Conservation (phyloP, 805 yeast genomes). For the Nakazawaea sp. region DNA sequence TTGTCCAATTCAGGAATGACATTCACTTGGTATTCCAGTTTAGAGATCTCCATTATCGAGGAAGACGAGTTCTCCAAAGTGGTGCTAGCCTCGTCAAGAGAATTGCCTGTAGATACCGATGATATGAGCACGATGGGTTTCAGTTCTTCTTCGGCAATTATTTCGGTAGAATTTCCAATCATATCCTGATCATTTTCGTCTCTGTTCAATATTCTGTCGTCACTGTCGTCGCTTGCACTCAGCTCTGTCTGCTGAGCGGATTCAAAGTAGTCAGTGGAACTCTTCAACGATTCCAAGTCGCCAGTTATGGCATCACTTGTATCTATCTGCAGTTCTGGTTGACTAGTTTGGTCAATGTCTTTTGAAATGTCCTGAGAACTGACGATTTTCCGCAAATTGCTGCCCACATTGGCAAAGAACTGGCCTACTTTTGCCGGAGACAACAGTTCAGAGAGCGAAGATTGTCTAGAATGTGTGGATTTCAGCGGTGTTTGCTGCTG, state of each 20-base stretch:
- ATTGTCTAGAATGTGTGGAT: conserved; percentile 4
- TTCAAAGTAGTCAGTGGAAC: neutral
- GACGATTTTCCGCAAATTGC: neutral
- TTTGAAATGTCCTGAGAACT: neutral
- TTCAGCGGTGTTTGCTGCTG: too few relatives aligned
- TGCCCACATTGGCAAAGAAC: neutral
- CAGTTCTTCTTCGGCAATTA: conserved; percentile 26
- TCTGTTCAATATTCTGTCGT: neutral
- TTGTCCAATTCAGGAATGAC: conserved; percentile 35
- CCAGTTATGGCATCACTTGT: neutral
- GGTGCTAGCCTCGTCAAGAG: conserved; percentile 10
- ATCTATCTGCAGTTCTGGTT: neutral
- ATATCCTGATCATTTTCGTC: conserved; percentile 10
- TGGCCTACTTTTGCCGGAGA: neutral
- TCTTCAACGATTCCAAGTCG: neutral
- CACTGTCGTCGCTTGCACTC: neutral
- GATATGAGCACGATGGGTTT: neutral
- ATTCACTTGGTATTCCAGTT: conserved; percentile 10
- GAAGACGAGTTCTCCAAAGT: conserved; percentile 7
- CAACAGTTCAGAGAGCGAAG: neutral
- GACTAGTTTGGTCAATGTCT: neutral
- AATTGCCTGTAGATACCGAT: neutral
- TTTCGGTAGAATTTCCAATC: conserved; percentile 37
- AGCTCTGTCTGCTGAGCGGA: neutral
- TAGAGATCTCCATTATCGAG: conserved; percentile 3